phyloP scores from a whole-genome alignment of 2,329 filamentous ascomycete species.

The Trichoderma hamatum region DNA sequence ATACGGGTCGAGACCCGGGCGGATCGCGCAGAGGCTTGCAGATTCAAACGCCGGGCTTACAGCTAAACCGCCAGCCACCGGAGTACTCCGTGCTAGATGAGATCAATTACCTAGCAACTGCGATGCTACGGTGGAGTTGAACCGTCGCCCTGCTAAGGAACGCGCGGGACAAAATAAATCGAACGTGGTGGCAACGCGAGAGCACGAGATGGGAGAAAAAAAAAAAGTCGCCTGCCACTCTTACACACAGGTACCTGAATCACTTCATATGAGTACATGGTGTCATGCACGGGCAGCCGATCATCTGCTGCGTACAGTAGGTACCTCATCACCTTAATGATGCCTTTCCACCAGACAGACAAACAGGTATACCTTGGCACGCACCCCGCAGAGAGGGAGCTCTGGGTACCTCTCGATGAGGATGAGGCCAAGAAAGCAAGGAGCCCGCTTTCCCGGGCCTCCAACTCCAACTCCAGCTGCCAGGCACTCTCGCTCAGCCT shows the following conservation, averaged over 20 bases:
- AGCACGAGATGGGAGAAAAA: neutral
- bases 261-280: neutral
- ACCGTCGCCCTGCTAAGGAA: neutral
- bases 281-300: neutral
- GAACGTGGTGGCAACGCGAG: neutral
- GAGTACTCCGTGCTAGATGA: conserved; percentile 5
- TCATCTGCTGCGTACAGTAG: neutral
- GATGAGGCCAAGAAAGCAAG: neutral
- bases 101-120: neutral
- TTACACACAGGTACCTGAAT: neutral
- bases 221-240: neutral
- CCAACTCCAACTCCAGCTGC: neutral
- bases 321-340: neutral
- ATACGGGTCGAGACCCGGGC: conserved; percentile 21
- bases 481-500: neutral
- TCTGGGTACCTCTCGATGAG: neutral
- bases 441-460: neutral
- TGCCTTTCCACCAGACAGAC: neutral
- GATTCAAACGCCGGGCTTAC: neutral
- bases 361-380: neutral
- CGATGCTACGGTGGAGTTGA: neutral
- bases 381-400: neutral
- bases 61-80: neutral
- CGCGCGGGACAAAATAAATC: neutral
- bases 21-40: conserved; percentile 8